Conservation (phyloP, 2,329 filamentous ascomycete genomes). For the Ophiostoma quercus region DNA sequence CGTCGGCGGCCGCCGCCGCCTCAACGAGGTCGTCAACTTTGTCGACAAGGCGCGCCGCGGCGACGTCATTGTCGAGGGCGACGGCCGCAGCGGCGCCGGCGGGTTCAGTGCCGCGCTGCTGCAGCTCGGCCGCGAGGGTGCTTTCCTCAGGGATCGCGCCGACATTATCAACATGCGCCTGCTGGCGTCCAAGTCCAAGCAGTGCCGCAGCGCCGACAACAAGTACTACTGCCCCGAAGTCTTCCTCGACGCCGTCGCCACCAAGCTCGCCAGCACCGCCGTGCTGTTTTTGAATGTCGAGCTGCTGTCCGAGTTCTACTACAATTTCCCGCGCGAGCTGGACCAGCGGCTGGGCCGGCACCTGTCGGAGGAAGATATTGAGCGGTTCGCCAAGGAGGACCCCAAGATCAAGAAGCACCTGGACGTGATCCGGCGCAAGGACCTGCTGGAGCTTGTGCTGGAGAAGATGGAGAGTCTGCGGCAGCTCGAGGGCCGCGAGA, state of each 20-base stretch:
- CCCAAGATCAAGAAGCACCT: slow-evolving; percentile 82
- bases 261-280: slow-evolving; percentile 89
- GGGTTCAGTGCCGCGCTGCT: slow-evolving; percentile 87
- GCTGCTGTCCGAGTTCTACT: slow-evolving; percentile 93
- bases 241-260: slow-evolving; percentile 94
- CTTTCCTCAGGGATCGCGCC: slow-evolving; percentile 87
- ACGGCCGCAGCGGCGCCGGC: slow-evolving; percentile 77
- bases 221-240: slow-evolving; percentile 97
- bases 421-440: slow-evolving; percentile 87
- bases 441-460: slow-evolving; percentile 84
- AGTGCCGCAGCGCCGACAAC: slow-evolving; percentile 76
- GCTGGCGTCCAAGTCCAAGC: slow-evolving; percentile 79
- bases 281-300: slow-evolving; percentile 98
- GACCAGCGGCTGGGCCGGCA: slow-evolving; percentile 80
- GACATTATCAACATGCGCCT: slow-evolving; percentile 89
- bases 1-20: slow-evolving; percentile 76
- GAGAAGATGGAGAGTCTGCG: slow-evolving; percentile 92
- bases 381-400: slow-evolving; percentile 88
- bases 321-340: slow-evolving; percentile 90
- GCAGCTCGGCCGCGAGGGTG: slow-evolving; percentile 83
- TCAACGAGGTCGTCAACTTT: slow-evolving; percentile 84
- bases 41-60: slow-evolving; percentile 86
- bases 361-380: slow-evolving; percentile 71
- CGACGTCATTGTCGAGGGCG: slow-evolving; percentile 77
- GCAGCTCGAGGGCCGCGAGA: slow-evolving; percentile 72